Evolutionary conservation across 805 yeast genomes (phyloP).

Genomic region (Lipomyces sp.): DNA sequence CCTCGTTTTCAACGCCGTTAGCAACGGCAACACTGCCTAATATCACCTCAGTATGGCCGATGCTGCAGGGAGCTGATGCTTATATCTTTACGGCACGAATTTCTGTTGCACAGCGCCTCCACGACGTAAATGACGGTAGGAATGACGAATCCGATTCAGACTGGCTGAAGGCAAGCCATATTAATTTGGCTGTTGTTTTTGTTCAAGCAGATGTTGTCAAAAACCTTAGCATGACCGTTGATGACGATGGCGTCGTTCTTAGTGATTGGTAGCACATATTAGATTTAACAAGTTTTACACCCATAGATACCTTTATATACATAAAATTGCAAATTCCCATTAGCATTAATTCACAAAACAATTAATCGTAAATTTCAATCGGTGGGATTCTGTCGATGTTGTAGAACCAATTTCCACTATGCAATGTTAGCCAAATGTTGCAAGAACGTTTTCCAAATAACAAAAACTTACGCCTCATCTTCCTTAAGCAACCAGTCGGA

Average conservation of each 20-base stretch:
- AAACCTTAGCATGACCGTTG: conserved; percentile 7
- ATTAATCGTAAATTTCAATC: conserved; percentile 82
- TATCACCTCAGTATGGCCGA: conserved; percentile 21
- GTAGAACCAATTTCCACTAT: conserved; percentile 90
- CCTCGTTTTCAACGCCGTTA: conserved; percentile 3
- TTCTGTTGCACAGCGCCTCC: not conserved
- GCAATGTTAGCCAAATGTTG: conserved; percentile 7
- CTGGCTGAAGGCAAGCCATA: not conserved
- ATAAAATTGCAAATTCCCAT: not conserved
- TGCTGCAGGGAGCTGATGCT: conserved; percentile 21
- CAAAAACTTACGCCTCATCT: conserved; percentile 55
- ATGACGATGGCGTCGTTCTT: conserved; percentile 14
- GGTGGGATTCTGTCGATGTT: conserved; percentile 94
- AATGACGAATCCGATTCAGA: conserved; percentile 10
- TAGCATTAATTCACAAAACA: not conserved
- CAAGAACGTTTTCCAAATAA: too few relatives aligned
- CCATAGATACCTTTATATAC: not conserved
- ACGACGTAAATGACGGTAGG: not conserved
- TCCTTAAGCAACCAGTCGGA: conserved; percentile 87
- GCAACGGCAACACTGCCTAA: conserved; percentile 6
- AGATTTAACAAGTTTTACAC: too few relatives aligned
- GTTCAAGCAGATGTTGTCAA: not conserved
- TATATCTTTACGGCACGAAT: conserved; percentile 10
- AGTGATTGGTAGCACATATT: not conserved
- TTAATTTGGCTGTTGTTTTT: conserved; percentile 3